phyloP scores from a whole-genome alignment of 495 filamentous ascomycete genomes.

The Lophiotrema nucula region DNA sequence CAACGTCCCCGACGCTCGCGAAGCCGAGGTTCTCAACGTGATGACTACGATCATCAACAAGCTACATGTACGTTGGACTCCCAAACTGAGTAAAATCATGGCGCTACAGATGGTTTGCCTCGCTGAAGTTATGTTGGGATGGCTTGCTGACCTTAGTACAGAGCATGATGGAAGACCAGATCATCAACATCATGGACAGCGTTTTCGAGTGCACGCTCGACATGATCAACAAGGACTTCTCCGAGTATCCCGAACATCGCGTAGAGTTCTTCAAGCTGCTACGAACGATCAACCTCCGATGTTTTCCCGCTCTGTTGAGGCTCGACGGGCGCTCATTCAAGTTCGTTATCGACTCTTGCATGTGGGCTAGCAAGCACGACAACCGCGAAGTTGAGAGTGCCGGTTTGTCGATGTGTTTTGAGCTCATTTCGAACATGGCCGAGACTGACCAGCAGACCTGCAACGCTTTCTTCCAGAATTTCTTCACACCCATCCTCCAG shows the following conservation, averaged over 20 bases:
- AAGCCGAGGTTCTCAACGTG: constrained; percentile 93
- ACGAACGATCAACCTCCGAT: constrained; percentile 91
- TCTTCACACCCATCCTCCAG: constrained; percentile 91
- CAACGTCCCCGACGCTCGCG: constrained; percentile 92
- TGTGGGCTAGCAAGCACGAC: constrained; percentile 99
- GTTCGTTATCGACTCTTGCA: constrained; percentile 97
- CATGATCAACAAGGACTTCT: constrained; percentile 99
- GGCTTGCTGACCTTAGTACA: constrained; percentile 46
- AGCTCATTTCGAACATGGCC: constrained; percentile 95
- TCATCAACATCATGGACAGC: constrained; percentile 95
- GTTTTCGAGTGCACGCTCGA: constrained; percentile 98
- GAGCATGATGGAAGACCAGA: constrained; percentile 96
- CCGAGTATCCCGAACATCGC: constrained; percentile 95
- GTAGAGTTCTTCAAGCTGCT: constrained; percentile 98
- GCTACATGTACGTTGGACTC: constrained; percentile 75
- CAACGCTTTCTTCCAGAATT: constrained; percentile 94
- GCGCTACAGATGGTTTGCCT: too few relatives aligned
- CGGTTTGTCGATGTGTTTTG: constrained; percentile 97
- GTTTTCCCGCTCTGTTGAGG: constrained; percentile 89
- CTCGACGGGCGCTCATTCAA: constrained; percentile 96
- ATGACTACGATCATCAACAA: constrained; percentile 97
- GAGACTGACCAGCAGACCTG: constrained; percentile 84
- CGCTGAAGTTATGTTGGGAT: too few relatives aligned
- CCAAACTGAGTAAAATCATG: constrained; percentile 45
- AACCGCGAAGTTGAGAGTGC: constrained; percentile 97